Evolutionary conservation across 495 filamentous ascomycete genomes (phyloP).

Genomic region (Mytilinidion resinicola): DNA sequence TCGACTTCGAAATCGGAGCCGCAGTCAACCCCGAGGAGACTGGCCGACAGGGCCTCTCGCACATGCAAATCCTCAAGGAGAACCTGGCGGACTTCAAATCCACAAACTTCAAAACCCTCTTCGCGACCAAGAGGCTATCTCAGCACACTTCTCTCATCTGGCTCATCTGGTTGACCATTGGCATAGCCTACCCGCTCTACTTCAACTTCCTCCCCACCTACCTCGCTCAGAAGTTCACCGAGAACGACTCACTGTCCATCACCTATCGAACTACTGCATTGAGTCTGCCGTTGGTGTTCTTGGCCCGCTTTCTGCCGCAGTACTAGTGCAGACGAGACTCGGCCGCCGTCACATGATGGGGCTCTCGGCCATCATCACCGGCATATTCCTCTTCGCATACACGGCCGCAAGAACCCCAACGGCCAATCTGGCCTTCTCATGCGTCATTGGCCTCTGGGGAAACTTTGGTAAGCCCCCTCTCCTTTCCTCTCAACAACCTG

Average conservation of each 20-base stretch:
- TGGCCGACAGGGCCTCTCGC: too few relatives aligned
- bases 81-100: too few relatives aligned
- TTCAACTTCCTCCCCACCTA: constrained; percentile 46
- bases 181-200: constrained; percentile 31
- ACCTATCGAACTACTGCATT: constrained; percentile 59
- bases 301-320: constrained; percentile 50
- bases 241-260: constrained; percentile 28
- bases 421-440: constrained; percentile 47
- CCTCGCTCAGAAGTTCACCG: constrained; percentile 39
- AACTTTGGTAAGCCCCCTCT: too few relatives aligned
- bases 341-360: constrained; percentile 57
- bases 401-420: constrained; percentile 45
- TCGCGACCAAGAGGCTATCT: constrained; percentile 19
- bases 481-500: too few relatives aligned
- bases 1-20: too few relatives aligned
- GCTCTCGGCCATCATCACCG: constrained; percentile 48
- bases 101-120: constrained; percentile 3
- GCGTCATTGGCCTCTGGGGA: constrained; percentile 49
- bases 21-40: too few relatives aligned
- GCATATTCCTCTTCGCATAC: constrained; percentile 55
- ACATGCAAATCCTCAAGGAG: too few relatives aligned
- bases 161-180: constrained; percentile 29
- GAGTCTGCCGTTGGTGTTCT: constrained; percentile 53
- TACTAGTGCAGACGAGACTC: constrained; percentile 51
- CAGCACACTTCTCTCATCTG: constrained; percentile 20